Evolutionary conservation across 148 eudicot species (phyloP).

Genomic region (Rhododendron simsii): DNA sequence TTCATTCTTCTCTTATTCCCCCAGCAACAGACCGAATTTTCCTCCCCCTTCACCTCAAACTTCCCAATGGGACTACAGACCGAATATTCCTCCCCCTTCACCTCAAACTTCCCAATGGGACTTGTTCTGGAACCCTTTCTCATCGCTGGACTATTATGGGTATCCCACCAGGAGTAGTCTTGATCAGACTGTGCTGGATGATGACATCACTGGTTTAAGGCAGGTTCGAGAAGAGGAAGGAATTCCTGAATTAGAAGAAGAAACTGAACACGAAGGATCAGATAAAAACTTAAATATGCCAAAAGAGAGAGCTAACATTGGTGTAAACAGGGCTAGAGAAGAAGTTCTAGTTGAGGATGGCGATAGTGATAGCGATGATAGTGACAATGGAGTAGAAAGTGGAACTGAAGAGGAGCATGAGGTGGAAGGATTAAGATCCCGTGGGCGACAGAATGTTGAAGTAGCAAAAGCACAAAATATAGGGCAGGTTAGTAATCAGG

Average conservation of each 20-base stretch:
- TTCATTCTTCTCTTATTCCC: constrained; percentile 42
- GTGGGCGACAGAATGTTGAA: constrained; percentile 32
- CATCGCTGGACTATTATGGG: constrained; percentile 85
- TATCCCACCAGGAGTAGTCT: constrained; percentile 62
- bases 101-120: constrained; percentile 91
- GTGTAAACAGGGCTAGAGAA: constrained; percentile 26
- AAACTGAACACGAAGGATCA: constrained; percentile 68
- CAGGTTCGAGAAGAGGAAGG: constrained; percentile 98
- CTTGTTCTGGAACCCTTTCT: constrained; percentile 96
- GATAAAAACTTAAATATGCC: constrained; percentile 29
- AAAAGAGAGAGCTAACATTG: constrained; percentile 27
- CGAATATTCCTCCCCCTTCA: constrained; percentile 45
- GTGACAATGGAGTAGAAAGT: constrained; percentile 42
- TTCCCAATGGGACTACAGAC: constrained; percentile 70
- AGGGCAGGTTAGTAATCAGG: constrained; percentile 58
- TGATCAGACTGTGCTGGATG: constrained; percentile 55
- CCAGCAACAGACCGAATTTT: constrained; percentile 42
- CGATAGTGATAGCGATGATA: constrained; percentile 8
- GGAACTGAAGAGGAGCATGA: constrained; percentile 42
- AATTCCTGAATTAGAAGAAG: constrained; percentile 94
- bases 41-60: constrained; percentile 81
- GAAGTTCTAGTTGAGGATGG: constrained; percentile 73
- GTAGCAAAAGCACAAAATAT: constrained; percentile 44
- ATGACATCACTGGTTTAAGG: constrained; percentile 58
- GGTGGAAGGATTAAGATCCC: constrained; percentile 27